A percentile compares a stretch with the other conserved stretches of the same genome.
Evolutionary conservation across 495 filamentous ascomycete genomes (phyloP).

Genomic region (Aspergillus hancockii): DNA sequence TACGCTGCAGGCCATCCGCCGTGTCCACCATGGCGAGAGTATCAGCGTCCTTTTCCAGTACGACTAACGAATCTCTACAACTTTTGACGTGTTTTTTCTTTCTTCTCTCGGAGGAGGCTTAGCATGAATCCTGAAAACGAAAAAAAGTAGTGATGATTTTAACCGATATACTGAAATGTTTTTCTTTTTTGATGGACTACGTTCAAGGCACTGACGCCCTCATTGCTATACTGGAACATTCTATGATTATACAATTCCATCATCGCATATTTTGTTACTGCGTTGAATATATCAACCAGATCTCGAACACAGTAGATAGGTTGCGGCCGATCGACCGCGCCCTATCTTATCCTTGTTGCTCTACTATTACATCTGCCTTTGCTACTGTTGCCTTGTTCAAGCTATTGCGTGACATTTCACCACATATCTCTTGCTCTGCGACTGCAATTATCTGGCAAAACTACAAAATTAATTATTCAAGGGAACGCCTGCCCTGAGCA

Average conservation of each 20-base stretch:
- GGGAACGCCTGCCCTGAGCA: neutral
- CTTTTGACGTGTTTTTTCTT: slow-evolving; percentile 12
- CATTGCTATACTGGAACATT: slow-evolving; percentile 19
- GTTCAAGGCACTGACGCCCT: slow-evolving; percentile 14
- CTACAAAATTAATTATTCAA: neutral
- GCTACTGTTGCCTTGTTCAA: neutral
- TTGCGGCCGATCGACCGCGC: slow-evolving; percentile 10
- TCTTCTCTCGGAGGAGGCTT: slow-evolving; percentile 13
- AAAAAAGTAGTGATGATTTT: slow-evolving; percentile 26
- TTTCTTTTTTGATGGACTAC: slow-evolving; percentile 13
- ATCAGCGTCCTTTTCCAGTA: slow-evolving; percentile 97
- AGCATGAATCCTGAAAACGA: slow-evolving; percentile 10
- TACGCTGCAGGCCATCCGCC: slow-evolving; percentile 73
- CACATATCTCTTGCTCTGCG: neutral
- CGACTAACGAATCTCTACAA: slow-evolving; percentile 47
- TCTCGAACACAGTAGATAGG: slow-evolving; percentile 19
- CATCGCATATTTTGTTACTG: slow-evolving; percentile 8
- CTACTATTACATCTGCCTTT: neutral
- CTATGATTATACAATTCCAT: slow-evolving; percentile 14
- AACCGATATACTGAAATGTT: slow-evolving; percentile 18
- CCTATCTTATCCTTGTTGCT: slow-evolving; percentile 12
- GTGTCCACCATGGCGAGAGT: slow-evolving; percentile 96
- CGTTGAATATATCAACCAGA: slow-evolving; percentile 5
- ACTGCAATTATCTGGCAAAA: neutral
- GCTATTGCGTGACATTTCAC: neutral